phyloP scores from a whole-genome alignment of 1,139 yeast genomes.

The Martiniozyma asiatica region DNA sequence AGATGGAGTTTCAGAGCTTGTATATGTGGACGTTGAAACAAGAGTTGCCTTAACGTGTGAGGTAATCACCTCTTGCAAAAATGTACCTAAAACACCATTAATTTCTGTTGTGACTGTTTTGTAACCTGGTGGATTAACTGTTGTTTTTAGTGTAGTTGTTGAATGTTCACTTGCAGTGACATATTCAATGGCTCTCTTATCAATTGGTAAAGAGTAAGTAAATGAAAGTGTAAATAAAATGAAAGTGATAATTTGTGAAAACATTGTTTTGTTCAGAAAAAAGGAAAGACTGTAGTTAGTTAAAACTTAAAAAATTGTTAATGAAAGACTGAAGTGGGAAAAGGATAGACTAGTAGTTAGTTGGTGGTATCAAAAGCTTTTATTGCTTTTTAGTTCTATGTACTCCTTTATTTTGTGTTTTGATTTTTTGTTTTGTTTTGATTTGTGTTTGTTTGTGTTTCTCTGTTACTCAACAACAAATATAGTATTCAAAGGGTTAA shows the following conservation, averaged over 20 bases:
- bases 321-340: slow-evolving; percentile 6
- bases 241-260: slow-evolving; percentile 3
- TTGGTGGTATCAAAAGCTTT: no score
- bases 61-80: slow-evolving; percentile 10
- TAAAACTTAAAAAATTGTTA: slow-evolving; percentile 1
- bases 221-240: slow-evolving; percentile 2
- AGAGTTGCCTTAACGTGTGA: slow-evolving; percentile 7
- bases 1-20: slow-evolving; percentile 6
- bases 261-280: slow-evolving; percentile 4
- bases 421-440: no score
- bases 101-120: slow-evolving; percentile 13
- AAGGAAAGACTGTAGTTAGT: slow-evolving; percentile 2
- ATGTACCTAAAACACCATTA: slow-evolving; percentile 13
- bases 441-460: no score
- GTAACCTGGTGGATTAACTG: slow-evolving; percentile 11
- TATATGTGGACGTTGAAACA: slow-evolving; percentile 6
- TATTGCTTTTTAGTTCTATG: no score
- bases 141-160: slow-evolving; percentile 9
- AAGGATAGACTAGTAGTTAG: no score
- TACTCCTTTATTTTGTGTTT: no score
- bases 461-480: no score
- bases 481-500: no score
- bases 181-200: slow-evolving; percentile 17
- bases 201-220: slow-evolving; percentile 26
- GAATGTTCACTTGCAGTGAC: slow-evolving; percentile 16